Conservation (phyloP, 1,139 yeast species). For the Candida pseudoviswanathii region DNA sequence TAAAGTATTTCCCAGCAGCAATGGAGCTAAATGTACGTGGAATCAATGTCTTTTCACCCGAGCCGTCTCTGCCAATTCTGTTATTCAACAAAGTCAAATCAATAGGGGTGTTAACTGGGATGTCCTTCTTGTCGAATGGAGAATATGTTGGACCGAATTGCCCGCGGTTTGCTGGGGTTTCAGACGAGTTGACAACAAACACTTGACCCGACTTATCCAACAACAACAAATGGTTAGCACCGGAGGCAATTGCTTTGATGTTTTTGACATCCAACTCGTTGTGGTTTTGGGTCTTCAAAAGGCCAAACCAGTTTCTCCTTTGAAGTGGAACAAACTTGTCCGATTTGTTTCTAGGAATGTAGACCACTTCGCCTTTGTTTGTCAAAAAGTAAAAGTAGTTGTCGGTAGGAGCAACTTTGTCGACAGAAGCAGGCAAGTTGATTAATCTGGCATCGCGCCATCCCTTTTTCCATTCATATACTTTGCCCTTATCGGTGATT, state of each 20-base stretch:
- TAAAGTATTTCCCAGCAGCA: conserved; percentile 76
- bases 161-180: conserved; percentile 52
- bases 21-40: conserved; percentile 56
- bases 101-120: conserved; percentile 31
- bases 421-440: conserved; percentile 46
- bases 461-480: conserved; percentile 66
- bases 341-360: conserved; percentile 44
- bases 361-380: conserved; percentile 52
- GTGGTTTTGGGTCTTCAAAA: conserved; percentile 13
- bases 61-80: conserved; percentile 25
- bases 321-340: conserved; percentile 19
- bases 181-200: conserved; percentile 62
- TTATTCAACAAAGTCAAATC: conserved; percentile 42
- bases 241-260: conserved; percentile 56
- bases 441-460: conserved; percentile 25
- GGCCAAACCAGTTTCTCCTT: conserved; percentile 30
- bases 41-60: conserved; percentile 27
- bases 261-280: conserved; percentile 31
- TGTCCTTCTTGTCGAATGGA: conserved; percentile 46
- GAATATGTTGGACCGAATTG: conserved; percentile 83
- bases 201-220: conserved; percentile 65
- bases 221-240: conserved; percentile 66
- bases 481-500: conserved; percentile 71
- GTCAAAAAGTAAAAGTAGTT: conserved; percentile 61
- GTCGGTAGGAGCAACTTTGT: conserved; percentile 54